These are phyloP conservation scores for Oryza meridionalis DNA, from an alignment of 176 grass and related monocot species.

Conservation along the genomic window DNA sequence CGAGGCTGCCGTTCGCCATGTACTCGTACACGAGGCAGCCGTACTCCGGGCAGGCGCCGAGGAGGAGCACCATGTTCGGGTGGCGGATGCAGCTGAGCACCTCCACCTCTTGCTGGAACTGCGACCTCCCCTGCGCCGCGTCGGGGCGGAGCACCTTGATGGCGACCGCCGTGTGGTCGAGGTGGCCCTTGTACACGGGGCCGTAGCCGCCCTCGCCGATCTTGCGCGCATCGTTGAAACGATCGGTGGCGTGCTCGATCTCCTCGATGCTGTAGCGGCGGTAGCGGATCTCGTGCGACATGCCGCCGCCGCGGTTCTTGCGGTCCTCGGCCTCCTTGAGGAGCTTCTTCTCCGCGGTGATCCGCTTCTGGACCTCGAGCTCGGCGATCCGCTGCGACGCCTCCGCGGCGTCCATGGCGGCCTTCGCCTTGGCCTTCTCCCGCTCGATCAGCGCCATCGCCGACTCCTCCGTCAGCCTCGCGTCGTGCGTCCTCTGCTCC, in stretches of 20 bases:
- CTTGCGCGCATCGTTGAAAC: slow-evolving; percentile 65
- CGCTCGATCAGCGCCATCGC: slow-evolving; percentile 68
- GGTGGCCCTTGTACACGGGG: slow-evolving; percentile 74
- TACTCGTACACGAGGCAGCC: slow-evolving; percentile 92
- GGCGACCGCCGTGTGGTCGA: slow-evolving; percentile 83
- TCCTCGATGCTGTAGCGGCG: slow-evolving; percentile 83
- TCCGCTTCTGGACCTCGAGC: slow-evolving; percentile 80
- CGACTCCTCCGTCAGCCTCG: slow-evolving; percentile 57
- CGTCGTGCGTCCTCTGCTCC: slow-evolving; percentile 55
- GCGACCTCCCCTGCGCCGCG: slow-evolving; percentile 83
- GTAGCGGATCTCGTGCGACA: slow-evolving; percentile 52
- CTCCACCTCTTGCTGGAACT: slow-evolving; percentile 96
- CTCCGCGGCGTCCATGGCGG: slow-evolving; percentile 67
- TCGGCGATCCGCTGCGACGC: slow-evolving; percentile 71
- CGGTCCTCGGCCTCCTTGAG: slow-evolving; percentile 70
- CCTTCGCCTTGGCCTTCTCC: slow-evolving; percentile 64
- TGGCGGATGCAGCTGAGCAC: slow-evolving; percentile 95
- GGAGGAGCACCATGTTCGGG: slow-evolving; percentile 94
- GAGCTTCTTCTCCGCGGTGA: slow-evolving; percentile 67
- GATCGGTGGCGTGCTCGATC: slow-evolving; percentile 74
- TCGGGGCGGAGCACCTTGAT: slow-evolving; percentile 96
- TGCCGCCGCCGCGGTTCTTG: slow-evolving; percentile 36
- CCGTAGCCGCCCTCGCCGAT: slow-evolving; percentile 96
- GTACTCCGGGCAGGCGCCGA: slow-evolving; percentile 91
- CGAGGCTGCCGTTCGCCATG: slow-evolving; percentile 89